Evolutionary conservation across 2,329 filamentous ascomycete species (phyloP), one percentile per base, ranked within the genome.

Genomic region (Aspergillus sclerotialis): DNA sequence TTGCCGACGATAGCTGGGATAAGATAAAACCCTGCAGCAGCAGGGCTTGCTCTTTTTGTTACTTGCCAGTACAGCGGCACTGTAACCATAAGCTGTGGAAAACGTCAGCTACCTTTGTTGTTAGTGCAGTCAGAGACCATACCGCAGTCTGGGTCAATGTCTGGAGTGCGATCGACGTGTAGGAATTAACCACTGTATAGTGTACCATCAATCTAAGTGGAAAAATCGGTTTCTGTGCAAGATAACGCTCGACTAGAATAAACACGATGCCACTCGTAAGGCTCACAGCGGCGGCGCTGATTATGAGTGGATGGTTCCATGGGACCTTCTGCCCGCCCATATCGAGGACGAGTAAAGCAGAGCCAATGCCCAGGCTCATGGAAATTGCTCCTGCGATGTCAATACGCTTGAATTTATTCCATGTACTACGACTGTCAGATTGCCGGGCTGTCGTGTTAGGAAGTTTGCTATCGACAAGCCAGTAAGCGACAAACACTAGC

Each of bases 41-140:
- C 77, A 28, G 73, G 76, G 0, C 74, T 76, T 3, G 69, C 70
- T 1, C 67, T 61, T 4, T 71, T 61, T 0, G 79, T 80, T 1
- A 81, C 72, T 37, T 82, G 76, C 43, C 85, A 86, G 57, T 85
- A 85, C 0, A 85, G 56, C 0, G 82, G 82, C 0, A 84, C 71
- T 0, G 72, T 70, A 35, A 78, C 80, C 73, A 84, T 78, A n/a
- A n/a, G n/a, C n/a, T n/a, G n/a, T n/a, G n/a, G n/a, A n/a, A n/a
- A n/a, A n/a, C n/a, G n/a, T n/a, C n/a, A n/a, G n/a, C n/a, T n/a
- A n/a, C n/a, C n/a, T n/a, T n/a, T n/a, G n/a, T n/a, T n/a, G n/a
- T n/a, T n/a, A n/a, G n/a, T n/a, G n/a, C n/a, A n/a, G n/a, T n/a
- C n/a, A n/a, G n/a, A n/a, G n/a, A n/a, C n/a, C n/a, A n/a, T n/a